Percentiles rank a stretch among this genome's conserved stretches.
Evolutionary conservation across 306 rosid species (phyloP).

Genomic region (Purshia tridentata): DNA sequence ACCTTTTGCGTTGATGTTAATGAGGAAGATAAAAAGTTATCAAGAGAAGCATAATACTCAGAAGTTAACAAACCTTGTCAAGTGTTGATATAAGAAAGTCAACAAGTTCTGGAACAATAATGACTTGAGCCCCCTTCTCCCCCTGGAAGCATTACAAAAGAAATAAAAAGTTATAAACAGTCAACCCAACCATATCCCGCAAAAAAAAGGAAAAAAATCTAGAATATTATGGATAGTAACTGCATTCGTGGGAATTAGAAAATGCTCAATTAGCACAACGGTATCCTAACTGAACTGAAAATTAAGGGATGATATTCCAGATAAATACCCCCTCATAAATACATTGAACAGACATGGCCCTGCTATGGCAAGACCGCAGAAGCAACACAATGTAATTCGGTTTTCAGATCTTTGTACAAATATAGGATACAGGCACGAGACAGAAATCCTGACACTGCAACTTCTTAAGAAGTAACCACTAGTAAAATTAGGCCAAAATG

Average conservation of each 20-base stretch:
- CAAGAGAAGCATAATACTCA: not conserved
- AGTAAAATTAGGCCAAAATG: not conserved
- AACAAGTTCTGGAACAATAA: conserved; percentile 81
- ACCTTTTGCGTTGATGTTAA: not conserved
- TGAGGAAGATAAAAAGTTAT: not conserved
- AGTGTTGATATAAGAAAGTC: conserved; percentile 67
- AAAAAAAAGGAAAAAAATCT: not conserved
- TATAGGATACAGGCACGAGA: not conserved
- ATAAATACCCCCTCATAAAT: not conserved
- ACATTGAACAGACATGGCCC: not conserved
- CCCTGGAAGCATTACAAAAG: conserved; percentile 45
- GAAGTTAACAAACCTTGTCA: conserved; percentile 60
- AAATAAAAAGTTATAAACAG: not conserved
- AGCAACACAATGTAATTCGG: not conserved
- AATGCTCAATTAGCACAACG: not conserved
- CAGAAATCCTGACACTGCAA: not conserved
- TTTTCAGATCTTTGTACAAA: not conserved
- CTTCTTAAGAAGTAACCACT: not conserved
- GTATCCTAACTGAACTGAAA: not conserved
- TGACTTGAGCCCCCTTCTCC: conserved; percentile 79
- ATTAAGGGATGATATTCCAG: not conserved
- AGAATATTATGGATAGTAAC: not conserved
- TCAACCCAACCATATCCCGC: not conserved
- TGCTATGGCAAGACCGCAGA: not conserved
- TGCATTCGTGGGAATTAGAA: not conserved